Conservation (phyloP, 768 basidiomycete genomes). For the Coprinopsis strossmayeri region DNA sequence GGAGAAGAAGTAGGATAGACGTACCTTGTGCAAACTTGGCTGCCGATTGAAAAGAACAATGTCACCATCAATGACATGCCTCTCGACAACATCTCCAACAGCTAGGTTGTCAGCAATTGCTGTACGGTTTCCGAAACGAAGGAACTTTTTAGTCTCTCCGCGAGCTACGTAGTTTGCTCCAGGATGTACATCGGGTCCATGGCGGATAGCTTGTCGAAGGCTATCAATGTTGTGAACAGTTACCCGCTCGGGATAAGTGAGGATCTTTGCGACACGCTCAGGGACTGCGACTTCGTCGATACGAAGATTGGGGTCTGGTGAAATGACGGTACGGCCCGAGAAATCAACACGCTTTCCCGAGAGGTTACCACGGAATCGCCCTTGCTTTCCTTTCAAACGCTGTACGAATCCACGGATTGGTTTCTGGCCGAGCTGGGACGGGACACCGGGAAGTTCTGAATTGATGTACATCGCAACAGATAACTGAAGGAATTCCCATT, state of each 20-base stretch:
- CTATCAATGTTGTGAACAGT: slow-evolving; percentile 82
- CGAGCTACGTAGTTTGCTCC: slow-evolving; percentile 92
- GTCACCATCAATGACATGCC: slow-evolving; percentile 93
- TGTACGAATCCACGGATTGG: slow-evolving; percentile 98
- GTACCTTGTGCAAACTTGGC: slow-evolving; percentile 92
- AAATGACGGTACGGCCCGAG: slow-evolving; percentile 96
- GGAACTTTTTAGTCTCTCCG: slow-evolving; percentile 82
- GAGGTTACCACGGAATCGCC: slow-evolving; percentile 95
- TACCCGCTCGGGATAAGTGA: slow-evolving; percentile 96
- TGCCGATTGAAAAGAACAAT: slow-evolving; percentile 98
- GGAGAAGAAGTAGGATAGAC: slow-evolving; percentile 2
- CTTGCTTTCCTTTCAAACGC: slow-evolving; percentile 97
- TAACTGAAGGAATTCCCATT: slow-evolving; percentile 97
- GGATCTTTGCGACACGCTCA: slow-evolving; percentile 86
- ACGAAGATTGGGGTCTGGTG: slow-evolving; percentile 96
- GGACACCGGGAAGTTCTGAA: slow-evolving; percentile 92
- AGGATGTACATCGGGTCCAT: slow-evolving; percentile 87
- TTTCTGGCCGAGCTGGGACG: slow-evolving; percentile 80
- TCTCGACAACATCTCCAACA: slow-evolving; percentile 89
- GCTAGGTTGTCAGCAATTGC: slow-evolving; percentile 76
- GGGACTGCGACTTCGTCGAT: slow-evolving; percentile 99
- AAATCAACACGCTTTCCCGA: slow-evolving; percentile 99
- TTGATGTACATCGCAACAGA: slow-evolving; percentile 98
- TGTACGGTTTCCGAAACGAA: slow-evolving; percentile 79
- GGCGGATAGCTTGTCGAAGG: slow-evolving; percentile 71